phyloP scores from a whole-genome alignment of 148 eudicot species.

The Dysphania ambrosioides region DNA sequence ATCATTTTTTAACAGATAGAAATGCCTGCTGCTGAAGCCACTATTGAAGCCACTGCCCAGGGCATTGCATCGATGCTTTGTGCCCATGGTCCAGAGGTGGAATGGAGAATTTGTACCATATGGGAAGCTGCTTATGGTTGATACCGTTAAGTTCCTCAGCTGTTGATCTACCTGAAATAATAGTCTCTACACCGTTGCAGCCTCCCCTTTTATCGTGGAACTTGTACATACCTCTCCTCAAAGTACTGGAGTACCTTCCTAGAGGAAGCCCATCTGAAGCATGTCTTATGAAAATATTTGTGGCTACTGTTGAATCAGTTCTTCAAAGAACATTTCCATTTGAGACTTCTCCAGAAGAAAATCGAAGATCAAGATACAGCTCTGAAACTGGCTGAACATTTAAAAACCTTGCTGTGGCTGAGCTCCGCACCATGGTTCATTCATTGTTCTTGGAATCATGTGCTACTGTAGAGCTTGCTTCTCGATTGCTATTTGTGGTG shows the following conservation, averaged over 20 bases:
- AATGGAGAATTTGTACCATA: slow-evolving; percentile 98
- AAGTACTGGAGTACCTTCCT: slow-evolving; percentile 96
- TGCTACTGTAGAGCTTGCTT: slow-evolving; percentile 84
- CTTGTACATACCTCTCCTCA: slow-evolving; percentile 90
- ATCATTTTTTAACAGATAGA: slow-evolving; percentile 56
- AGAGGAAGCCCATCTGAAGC: slow-evolving; percentile 99
- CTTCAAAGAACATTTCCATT: slow-evolving; percentile 85
- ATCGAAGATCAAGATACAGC: slow-evolving; percentile 56
- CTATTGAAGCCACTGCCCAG: slow-evolving; percentile 98
- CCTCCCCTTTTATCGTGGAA: slow-evolving; percentile 93
- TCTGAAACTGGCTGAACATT: slow-evolving; percentile 66
- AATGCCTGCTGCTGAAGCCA: slow-evolving; percentile 93
- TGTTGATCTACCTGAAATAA: slow-evolving; percentile 92
- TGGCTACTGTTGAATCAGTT: slow-evolving; percentile 92
- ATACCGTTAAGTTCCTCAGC: slow-evolving; percentile 93
- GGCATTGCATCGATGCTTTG: slow-evolving; percentile 99
- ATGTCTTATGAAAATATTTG: slow-evolving; percentile 95
- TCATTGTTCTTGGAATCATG: slow-evolving; percentile 85
- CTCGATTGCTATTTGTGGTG: slow-evolving; percentile 90
- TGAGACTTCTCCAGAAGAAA: slow-evolving; percentile 57
- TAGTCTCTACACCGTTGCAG: slow-evolving; percentile 93
- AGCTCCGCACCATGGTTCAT: slow-evolving; percentile 98
- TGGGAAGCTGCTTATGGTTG: slow-evolving; percentile 99
- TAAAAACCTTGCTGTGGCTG: slow-evolving; percentile 96
- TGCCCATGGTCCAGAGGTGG: slow-evolving; percentile 99